Conservation (phyloP, 768 basidiomycete species). For the Flagelloscypha sp. region DNA sequence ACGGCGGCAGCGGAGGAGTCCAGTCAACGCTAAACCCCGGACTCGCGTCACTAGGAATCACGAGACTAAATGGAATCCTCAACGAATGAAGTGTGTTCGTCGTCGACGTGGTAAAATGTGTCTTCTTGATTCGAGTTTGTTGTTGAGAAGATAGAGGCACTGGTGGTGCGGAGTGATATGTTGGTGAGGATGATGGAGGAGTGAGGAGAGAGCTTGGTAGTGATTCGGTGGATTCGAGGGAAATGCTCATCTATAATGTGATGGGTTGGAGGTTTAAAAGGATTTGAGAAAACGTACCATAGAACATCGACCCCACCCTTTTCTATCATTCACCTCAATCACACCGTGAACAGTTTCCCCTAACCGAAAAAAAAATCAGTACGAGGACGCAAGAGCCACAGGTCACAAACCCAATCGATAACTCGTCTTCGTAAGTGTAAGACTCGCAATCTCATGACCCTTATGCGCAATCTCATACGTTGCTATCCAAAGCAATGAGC, state of each 20-base stretch:
- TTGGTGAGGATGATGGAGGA: too few relatives aligned
- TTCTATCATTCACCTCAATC: constrained; percentile 73
- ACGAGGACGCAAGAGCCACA: too few relatives aligned
- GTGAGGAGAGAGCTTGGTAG: too few relatives aligned
- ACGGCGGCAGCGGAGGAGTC: too few relatives aligned
- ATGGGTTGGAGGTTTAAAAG: too few relatives aligned
- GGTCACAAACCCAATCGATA: too few relatives aligned
- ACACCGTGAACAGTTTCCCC: constrained; percentile 90
- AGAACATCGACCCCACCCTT: constrained; percentile 57
- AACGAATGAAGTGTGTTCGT: constrained; percentile 79
- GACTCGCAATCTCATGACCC: constrained; percentile 76
- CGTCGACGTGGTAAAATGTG: constrained; percentile 72
- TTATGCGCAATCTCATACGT: constrained; percentile 96
- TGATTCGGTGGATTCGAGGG: too few relatives aligned
- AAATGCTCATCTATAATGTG: too few relatives aligned
- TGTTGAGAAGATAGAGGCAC: constrained; percentile 41
- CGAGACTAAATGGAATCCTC: constrained; percentile 79
- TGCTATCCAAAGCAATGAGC: constrained; percentile 33
- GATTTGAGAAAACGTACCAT: constrained; percentile 49
- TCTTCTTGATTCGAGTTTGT: constrained; percentile 40
- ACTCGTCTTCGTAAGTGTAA: constrained; percentile 88
- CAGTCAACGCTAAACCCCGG: too few relatives aligned
- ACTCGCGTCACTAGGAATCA: constrained; percentile 87
- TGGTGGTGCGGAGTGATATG: too few relatives aligned
- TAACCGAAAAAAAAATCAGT: too few relatives aligned